phyloP scores from a whole-genome alignment of 2,329 filamentous ascomycete genomes.

The Penicillium sp. region DNA sequence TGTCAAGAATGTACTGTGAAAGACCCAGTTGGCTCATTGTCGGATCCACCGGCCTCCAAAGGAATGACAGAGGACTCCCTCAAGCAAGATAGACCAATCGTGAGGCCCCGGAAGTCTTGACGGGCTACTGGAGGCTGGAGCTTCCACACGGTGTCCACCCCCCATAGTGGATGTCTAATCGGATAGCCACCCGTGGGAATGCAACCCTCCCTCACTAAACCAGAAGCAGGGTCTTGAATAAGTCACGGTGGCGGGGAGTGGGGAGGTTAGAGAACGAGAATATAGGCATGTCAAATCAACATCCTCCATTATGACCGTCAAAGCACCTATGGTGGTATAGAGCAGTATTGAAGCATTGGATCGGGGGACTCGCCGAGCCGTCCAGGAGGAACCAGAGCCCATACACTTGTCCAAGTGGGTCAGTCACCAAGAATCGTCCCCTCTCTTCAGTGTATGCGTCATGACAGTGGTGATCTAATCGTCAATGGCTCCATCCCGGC shows the following conservation, averaged over 20 bases:
- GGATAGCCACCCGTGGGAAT: slow-evolving; percentile 46
- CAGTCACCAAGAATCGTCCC: slow-evolving; percentile 9
- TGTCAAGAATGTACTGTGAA: slow-evolving; percentile 41
- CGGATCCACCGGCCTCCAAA: slow-evolving; percentile 32
- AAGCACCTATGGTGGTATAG: slow-evolving; percentile 11
- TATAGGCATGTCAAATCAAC: slow-evolving; percentile 29
- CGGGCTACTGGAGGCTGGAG: slow-evolving; percentile 36
- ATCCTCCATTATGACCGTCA: slow-evolving; percentile 18
- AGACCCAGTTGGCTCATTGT: slow-evolving; percentile 29
- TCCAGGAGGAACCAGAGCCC: slow-evolving; percentile 20
- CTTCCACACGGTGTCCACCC: slow-evolving; percentile 32
- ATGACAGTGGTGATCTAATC: slow-evolving; percentile 34
- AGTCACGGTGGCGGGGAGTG: slow-evolving; percentile 35
- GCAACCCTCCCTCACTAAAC: slow-evolving; percentile 41
- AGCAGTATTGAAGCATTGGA: slow-evolving; percentile 18
- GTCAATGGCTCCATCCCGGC: slow-evolving; percentile 26
- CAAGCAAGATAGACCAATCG: slow-evolving; percentile 36
- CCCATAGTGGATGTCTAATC: slow-evolving; percentile 27
- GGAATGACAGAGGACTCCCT: slow-evolving; percentile 31
- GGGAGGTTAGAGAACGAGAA: slow-evolving; percentile 7
- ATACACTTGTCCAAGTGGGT: slow-evolving; percentile 3
- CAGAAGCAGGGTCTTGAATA: slow-evolving; percentile 40
- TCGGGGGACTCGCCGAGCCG: slow-evolving; percentile 25
- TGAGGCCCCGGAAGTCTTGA: slow-evolving; percentile 13
- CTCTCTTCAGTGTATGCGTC: slow-evolving; percentile 43